A percentile compares a stretch with the other conserved stretches of the same genome.
phyloP scores from a whole-genome alignment of 2,329 filamentous ascomycete species.

The Madurella fahalii region DNA sequence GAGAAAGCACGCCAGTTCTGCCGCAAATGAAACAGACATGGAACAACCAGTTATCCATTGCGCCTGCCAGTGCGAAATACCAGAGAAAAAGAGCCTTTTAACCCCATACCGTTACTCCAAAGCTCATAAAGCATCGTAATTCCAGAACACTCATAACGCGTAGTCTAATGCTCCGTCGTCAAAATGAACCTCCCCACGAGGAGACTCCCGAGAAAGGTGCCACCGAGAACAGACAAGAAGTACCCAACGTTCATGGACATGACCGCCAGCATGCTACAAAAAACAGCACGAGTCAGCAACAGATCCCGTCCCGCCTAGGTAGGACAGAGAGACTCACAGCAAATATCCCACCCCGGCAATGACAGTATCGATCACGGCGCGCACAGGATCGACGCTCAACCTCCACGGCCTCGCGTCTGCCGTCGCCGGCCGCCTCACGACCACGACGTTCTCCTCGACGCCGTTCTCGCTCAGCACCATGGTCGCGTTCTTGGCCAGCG shows the following conservation, averaged over 20 bases:
- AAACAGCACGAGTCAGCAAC: conserved; percentile 1
- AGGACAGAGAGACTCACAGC: conserved; percentile 58
- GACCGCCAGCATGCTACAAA: conserved; percentile 78
- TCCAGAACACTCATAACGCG: neutral
- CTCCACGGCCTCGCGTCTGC: conserved; percentile 66
- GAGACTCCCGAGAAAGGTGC: conserved; percentile 82
- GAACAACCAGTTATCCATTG: neutral
- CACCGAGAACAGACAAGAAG: conserved; percentile 68
- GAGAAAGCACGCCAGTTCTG: neutral
- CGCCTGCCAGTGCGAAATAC: neutral
- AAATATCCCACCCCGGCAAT: conserved; percentile 78
- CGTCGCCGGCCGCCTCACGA: conserved; percentile 56
- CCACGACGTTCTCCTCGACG: conserved; percentile 72
- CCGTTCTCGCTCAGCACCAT: conserved; percentile 66
- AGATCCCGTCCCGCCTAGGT: neutral
- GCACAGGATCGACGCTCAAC: conserved; percentile 71
- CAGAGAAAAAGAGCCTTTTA: neutral
- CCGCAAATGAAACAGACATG: neutral
- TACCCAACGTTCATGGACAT: conserved; percentile 83
- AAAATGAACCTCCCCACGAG: conserved; percentile 66
- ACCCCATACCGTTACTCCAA: neutral
- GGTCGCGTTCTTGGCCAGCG: conserved; percentile 58
- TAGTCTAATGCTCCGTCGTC: conserved; percentile 44
- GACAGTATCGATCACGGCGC: conserved; percentile 66
- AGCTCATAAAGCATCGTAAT: neutral